Conservation (phyloP, 163 green algal species). For the Trebouxia gelatinosa region DNA sequence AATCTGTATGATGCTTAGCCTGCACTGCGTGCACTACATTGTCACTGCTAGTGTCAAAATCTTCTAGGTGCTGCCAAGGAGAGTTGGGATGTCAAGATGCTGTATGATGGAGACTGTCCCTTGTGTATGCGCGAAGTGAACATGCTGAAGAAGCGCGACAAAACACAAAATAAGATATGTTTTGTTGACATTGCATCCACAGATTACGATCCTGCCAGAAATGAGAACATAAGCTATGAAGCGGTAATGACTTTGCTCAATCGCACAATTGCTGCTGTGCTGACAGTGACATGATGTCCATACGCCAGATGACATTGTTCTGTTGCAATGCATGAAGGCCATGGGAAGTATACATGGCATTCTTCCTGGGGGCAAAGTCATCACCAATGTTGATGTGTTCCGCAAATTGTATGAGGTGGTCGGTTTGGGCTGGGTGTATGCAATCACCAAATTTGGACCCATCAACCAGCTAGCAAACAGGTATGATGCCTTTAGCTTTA, state of each 20-base stretch:
- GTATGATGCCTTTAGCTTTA: conserved; percentile 13
- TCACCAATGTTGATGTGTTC: conserved; percentile 69
- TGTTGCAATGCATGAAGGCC: conserved; percentile 36
- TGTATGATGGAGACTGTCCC: conserved; percentile 92
- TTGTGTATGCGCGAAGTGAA: conserved; percentile 85
- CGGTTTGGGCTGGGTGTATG: conserved; percentile 91
- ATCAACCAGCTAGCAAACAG: conserved; percentile 62
- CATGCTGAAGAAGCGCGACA: conserved; percentile 69
- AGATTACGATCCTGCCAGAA: conserved; percentile 66
- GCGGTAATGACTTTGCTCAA: conserved; percentile 43
- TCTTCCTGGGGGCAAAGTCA: conserved; percentile 58
- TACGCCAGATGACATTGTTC: too few relatives aligned
- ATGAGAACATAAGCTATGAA: conserved; percentile 76
- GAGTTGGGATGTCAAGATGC: conserved; percentile 79
- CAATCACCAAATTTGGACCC: conserved; percentile 65
- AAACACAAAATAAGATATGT: conserved; percentile 64
- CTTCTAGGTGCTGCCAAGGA: background rate
- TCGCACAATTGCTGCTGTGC: background rate
- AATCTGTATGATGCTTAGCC: too few relatives aligned
- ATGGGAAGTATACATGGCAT: conserved; percentile 88
- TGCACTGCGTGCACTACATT: too few relatives aligned
- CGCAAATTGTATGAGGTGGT: conserved; percentile 81
- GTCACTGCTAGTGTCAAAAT: too few relatives aligned
- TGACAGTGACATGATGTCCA: too few relatives aligned
- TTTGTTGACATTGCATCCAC: conserved; percentile 89